Base-by-base conservation (phyloP, 2,329 filamentous ascomycete genomes). In the Cadophora sp. region DNA sequence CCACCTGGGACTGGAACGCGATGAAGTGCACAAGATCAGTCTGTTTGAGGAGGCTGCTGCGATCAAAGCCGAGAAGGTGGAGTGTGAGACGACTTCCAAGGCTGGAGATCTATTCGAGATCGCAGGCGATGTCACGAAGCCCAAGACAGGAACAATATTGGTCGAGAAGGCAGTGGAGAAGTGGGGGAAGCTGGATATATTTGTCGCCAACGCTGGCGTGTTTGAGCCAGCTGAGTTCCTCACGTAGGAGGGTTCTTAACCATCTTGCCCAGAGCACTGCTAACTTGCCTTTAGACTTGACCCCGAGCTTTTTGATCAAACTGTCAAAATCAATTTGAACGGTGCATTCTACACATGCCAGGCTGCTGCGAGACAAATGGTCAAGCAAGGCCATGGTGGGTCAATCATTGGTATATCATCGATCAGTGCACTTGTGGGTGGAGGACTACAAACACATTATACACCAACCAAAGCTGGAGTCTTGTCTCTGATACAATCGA, bases 171-270 rank as follows among this genome's bases (percentile, higher is more conserved):
- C 91, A 0, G 89, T 94, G 1, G 78, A 84, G 66, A 80, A 81
- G 67, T 91, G 88, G 76, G 83, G 84, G 14, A 83, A 87, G 3
- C 80, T 94, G 36, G 90, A 93, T 79, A 83, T 97, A 6, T 95
- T 95, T 79, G 91, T 97, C 36, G 92, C 89, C 78, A 97, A 97
- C 81, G 94, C 94, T 3, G 94, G 94, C 7, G 86, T 97, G 66
- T 97, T 93, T 83, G 86, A 91, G 70, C 97, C 97, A 79, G 90
- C 91, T 67, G 92, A 96, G 72, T 96, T 97, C 76, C 80, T 97
- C 24, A 88, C 90, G 85, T 89, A 74, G 70, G 82, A 95, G 92
- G 59, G 97, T 97, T 80, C 88, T 97, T 71, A 4, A 30, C 6
- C 6, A 30, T 30, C 27, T 30, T 30, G 27, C 27, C 27, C 27